Percentiles rank a stretch among this genome's conserved stretches.
Evolutionary conservation across 1,284 basidiomycete genomes (phyloP).

Genomic region (Fomitopsis palustris): DNA sequence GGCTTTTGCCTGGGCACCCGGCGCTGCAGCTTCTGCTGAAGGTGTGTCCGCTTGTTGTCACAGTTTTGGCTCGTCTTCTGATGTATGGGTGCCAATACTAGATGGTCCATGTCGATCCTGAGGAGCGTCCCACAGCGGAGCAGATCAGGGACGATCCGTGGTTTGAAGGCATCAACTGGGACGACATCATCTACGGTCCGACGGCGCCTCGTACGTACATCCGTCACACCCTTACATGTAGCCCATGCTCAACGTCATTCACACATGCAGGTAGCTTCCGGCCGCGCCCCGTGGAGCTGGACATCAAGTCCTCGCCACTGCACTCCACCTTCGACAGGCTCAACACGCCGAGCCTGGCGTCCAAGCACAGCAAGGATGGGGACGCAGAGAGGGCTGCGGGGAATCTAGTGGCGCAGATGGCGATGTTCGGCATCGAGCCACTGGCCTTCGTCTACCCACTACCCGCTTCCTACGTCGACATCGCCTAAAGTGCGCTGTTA

Average conservation of each 20-base stretch:
- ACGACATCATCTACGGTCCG: not conserved
- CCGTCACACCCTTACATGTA: not conserved
- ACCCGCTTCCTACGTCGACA: not conserved
- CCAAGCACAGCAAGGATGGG: not conserved
- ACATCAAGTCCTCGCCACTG: not conserved
- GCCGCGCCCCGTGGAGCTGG: not conserved
- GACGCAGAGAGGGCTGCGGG: not conserved
- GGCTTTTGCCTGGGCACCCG: not conserved
- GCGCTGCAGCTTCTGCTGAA: constrained; percentile 6
- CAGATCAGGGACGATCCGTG: constrained; percentile 15
- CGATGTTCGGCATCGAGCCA: not conserved
- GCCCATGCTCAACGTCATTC: not conserved
- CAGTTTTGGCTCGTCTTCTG: not conserved
- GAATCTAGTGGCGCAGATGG: not conserved
- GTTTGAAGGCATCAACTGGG: constrained; percentile 9
- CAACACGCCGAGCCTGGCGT: not conserved
- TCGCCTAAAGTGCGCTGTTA: too few relatives aligned
- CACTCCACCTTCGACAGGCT: not conserved
- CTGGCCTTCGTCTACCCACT: not conserved
- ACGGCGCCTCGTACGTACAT: not conserved
- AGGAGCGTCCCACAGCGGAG: constrained; percentile 9
- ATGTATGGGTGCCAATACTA: constrained; percentile 1
- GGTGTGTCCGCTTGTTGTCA: constrained; percentile 3
- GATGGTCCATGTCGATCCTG: constrained; percentile 17
- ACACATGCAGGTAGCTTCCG: not conserved